phyloP scores from a whole-genome alignment of 1,284 basidiomycete genomes.

The Trametes polyzona region DNA sequence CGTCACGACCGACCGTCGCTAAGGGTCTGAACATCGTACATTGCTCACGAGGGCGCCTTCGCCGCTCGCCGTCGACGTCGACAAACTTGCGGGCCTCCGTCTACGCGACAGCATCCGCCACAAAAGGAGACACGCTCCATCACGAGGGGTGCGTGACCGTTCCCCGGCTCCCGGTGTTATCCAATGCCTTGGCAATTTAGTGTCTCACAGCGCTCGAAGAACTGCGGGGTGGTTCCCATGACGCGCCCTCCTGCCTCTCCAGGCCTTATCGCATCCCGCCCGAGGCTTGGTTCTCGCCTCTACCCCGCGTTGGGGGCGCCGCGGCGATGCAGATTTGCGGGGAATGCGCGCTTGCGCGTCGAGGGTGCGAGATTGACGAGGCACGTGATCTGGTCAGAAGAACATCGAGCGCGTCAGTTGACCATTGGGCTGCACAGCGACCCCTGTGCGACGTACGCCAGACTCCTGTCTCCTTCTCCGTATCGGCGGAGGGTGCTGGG shows the following conservation, averaged over 20 bases:
- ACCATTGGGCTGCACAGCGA: background rate
- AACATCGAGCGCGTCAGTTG: background rate
- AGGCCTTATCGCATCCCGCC: background rate
- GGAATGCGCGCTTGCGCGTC: background rate
- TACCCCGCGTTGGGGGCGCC: background rate
- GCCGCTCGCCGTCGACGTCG: background rate
- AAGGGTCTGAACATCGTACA: background rate
- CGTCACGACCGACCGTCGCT: constrained; percentile 13
- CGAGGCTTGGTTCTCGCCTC: background rate
- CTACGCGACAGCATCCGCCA: background rate
- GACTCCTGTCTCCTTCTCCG: background rate
- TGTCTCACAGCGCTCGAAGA: background rate
- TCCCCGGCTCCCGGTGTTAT: background rate
- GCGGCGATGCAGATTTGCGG: background rate
- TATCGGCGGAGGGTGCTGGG: background rate
- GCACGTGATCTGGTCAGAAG: constrained; percentile 2
- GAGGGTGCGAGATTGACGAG: background rate
- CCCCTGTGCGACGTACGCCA: background rate
- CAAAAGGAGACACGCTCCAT: background rate
- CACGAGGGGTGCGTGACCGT: background rate
- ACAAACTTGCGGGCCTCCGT: background rate
- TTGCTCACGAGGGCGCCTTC: background rate
- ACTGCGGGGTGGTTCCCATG: background rate
- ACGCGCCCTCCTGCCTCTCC: background rate
- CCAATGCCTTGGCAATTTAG: background rate